Conservation (phyloP, 805 yeast genomes). For the Candida wancherniae region DNA sequence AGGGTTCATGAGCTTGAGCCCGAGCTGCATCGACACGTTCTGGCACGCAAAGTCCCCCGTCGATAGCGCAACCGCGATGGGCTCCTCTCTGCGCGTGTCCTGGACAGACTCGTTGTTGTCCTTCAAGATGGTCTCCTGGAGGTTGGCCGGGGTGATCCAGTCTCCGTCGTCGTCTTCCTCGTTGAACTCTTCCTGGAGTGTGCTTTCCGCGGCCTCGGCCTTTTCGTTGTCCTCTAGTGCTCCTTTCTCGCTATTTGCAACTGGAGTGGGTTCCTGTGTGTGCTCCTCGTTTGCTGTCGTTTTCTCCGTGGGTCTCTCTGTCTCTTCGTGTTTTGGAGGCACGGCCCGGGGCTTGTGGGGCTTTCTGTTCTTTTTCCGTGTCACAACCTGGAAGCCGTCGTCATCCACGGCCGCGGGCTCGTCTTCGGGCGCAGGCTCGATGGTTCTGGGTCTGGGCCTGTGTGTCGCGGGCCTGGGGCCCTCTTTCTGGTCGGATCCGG, state of each 20-base stretch:
- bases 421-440: not conserved
- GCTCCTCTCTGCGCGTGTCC: conserved; percentile 27
- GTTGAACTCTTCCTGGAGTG: conserved; percentile 45
- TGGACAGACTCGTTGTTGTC: conserved; percentile 58
- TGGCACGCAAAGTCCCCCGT: conserved; percentile 98
- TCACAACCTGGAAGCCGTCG: conserved; percentile 23
- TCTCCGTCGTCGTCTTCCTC: conserved; percentile 80
- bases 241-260: not conserved
- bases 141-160: conserved; percentile 91
- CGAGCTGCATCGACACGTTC: conserved; percentile 88
- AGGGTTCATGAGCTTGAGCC: conserved; percentile 78
- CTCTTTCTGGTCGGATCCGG: conserved; percentile 23
- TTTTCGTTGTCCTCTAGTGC: not conserved
- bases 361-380: conserved; percentile 11
- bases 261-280: not conserved
- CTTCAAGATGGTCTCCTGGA: conserved; percentile 62
- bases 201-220: not conserved
- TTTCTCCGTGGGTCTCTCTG: not conserved
- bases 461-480: no score
- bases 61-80: conserved; percentile 73
- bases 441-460: conserved; percentile 6
- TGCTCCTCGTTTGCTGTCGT: not conserved
- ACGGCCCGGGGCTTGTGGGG: conserved; percentile 1
- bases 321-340: not conserved
- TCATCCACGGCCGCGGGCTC: conserved; percentile 13